These are phyloP conservation scores for Agaricus sinodeliciosus DNA, from an alignment of 768 basidiomycete genomes.

Conservation along the genomic window DNA sequence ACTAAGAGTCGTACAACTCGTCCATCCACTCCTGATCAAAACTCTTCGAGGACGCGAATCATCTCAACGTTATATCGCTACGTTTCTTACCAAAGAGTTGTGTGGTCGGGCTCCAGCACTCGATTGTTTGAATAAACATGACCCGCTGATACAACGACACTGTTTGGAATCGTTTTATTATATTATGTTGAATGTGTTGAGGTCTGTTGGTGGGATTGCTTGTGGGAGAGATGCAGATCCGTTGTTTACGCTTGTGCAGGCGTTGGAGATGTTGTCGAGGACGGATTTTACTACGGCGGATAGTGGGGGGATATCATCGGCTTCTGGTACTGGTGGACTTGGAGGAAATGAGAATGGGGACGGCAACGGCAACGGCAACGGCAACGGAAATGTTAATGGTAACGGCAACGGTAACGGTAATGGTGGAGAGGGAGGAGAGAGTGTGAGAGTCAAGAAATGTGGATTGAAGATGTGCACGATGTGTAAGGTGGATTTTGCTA, in stretches of 20 bases:
- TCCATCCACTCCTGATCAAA: slow-evolving; percentile 29
- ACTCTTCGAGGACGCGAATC: slow-evolving; percentile 60
- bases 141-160: slow-evolving; percentile 24
- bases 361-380: slow-evolving; percentile 24
- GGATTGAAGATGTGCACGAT: slow-evolving; percentile 27
- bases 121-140: slow-evolving; percentile 37
- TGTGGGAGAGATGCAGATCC: slow-evolving; percentile 71
- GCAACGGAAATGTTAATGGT: slow-evolving; percentile 27
- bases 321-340: slow-evolving; percentile 37
- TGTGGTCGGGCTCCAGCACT: slow-evolving; percentile 39
- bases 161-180: slow-evolving; percentile 73
- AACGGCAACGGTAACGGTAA: slow-evolving; percentile 16
- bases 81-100: slow-evolving; percentile 54
- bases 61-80: slow-evolving; percentile 54
- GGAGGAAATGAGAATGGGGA: slow-evolving; percentile 7
- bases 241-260: slow-evolving; percentile 61
- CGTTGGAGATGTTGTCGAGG: slow-evolving; percentile 63
- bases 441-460: slow-evolving; percentile 14
- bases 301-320: no score
- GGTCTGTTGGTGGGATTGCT: slow-evolving; percentile 65
- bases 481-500: slow-evolving; percentile 39
- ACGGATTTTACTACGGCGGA: slow-evolving; percentile 54
- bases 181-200: slow-evolving; percentile 65
- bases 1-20: slow-evolving; percentile 19
- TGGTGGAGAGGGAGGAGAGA: slow-evolving; percentile 26